Evolutionary conservation across 2,329 filamentous ascomycete species (phyloP), one percentile per base, ranked within the genome.

Genomic region (Magnaporthales sp.): DNA sequence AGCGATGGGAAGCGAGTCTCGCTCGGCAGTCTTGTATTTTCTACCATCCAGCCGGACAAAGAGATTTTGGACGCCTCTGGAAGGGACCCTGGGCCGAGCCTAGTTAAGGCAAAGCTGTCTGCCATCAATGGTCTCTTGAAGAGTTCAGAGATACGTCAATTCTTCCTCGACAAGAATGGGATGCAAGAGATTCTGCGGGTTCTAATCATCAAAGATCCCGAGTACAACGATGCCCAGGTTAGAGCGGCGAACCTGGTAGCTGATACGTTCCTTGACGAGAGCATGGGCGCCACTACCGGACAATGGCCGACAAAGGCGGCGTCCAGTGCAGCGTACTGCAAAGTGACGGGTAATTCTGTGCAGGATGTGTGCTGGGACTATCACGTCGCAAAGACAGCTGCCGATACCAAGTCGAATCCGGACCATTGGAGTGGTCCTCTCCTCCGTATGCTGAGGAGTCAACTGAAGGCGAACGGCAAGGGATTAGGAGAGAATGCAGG

Each of bases 201-300:
- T 7, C 80, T 89, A 22, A 68, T 74, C 26, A 68, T 70, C 13
- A 63, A 63, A 46, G 80, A 77, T n/a, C 74, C 77, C 4, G 78
- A 80, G 29, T 85, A 86, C 78, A 80, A 80, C 15, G 72, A 76
- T 1, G 81, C 84, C 6, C 80, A 84, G 72, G 80, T 80, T 67
- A 86, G 83, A 71, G 82, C 84, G 27, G 85, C 83, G 1, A 80
- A 86, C 68, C 79, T 90, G 67, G 80, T 89, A 30, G 79, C 84
- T 38, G 88, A 91, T 72, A 87, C 82, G 68, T 91, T 90, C 72
- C 77, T 91, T n/a, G 88, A 91, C 71, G 81, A 83, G 68, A 81
- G 84, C 67, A 87, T 89, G 81, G 86, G 87, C 56, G 87, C 87
- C 2, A 77, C 78, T 27, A 69, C 82, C 22, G 84, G 85, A 0